Conservation (phyloP, 2,329 filamentous ascomycete species). For the Grosmannia serpens region DNA sequence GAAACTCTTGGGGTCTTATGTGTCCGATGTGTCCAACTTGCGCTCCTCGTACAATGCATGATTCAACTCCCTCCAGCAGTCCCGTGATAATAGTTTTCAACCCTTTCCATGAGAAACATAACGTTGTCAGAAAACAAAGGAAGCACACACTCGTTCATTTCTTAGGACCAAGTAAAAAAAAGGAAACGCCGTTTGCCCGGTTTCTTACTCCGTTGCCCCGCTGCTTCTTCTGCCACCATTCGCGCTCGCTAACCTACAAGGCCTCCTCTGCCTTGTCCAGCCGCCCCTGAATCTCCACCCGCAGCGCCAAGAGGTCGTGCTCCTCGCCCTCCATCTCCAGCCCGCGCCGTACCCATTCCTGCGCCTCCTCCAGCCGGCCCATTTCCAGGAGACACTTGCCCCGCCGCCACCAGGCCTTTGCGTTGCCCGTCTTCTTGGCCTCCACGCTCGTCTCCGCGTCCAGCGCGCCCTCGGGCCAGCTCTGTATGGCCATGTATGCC, state of each 20-base stretch:
- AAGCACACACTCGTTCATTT: neutral
- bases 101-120: too few species aligned
- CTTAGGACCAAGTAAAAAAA: neutral
- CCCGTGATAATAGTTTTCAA: too few species aligned
- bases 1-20: too few species aligned
- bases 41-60: too few species aligned
- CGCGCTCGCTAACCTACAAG: neutral
- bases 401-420: slow-evolving; percentile 88
- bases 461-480: slow-evolving; percentile 75
- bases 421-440: slow-evolving; percentile 74
- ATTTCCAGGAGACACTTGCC: slow-evolving; percentile 84
- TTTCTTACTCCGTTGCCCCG: neutral
- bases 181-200: neutral
- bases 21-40: too few species aligned
- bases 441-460: slow-evolving; percentile 86
- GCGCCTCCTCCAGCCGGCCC: slow-evolving; percentile 73
- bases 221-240: neutral
- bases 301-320: slow-evolving; percentile 48
- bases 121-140: neutral
- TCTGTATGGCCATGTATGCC: slow-evolving; percentile 70
- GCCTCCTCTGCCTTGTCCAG: slow-evolving; percentile 6
- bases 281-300: slow-evolving; percentile 48
- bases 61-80: too few species aligned
- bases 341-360: slow-evolving; percentile 62
- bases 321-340: slow-evolving; percentile 74